Base-by-base conservation (phyloP, 768 basidiomycete species). In the Hypholoma sublateritium region DNA sequence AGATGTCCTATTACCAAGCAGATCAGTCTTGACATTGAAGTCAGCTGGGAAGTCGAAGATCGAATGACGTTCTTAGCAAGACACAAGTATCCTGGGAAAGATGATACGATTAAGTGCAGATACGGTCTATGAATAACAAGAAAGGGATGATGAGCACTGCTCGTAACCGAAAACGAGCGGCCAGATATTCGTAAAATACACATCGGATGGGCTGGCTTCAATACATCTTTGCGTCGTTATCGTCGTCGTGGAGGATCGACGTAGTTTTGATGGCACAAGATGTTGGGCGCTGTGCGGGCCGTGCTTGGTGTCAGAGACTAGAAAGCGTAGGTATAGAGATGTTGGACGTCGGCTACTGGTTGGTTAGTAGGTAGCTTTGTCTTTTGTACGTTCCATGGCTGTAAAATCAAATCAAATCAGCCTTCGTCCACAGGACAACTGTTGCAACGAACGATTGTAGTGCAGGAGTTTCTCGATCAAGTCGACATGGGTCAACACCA, bases 401-500 rank as follows among this genome's bases (percentile, higher is more conserved):
- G 56, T 46, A 39, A 16, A 24, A 46, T 19, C 25, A 11, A 24
- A 46, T 19, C 25, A 11, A 9, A n/a, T 55, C 19, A 63, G 37
- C 17, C 35, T 28, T 12, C 5, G 22, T 49, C 24, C 19, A 19
- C 51, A 53, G 24, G 12, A 42, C 52, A 42, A 56, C 36, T 14
- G 16, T 34, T 45, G 16, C 12, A 16, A 78, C 89, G 64, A 50
- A 97, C 95, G 94, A 72, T 95, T 96, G 71, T 96, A 98, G 66
- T 96, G 93, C 21, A 98, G 77, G 16, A 98, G 81, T 73, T 98
- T 98, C 75, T 98, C 96, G 63, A 98, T 98, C 60, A 98, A 80
- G 74, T 98, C 96, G 55, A 98, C 96, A 70, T 98, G 96, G 0
- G 96, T 98, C 53, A 98, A 77, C 5, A 98, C 92, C 96, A 98